phyloP scores from a whole-genome alignment of 257 asterid species.

The Verbena officinalis region DNA sequence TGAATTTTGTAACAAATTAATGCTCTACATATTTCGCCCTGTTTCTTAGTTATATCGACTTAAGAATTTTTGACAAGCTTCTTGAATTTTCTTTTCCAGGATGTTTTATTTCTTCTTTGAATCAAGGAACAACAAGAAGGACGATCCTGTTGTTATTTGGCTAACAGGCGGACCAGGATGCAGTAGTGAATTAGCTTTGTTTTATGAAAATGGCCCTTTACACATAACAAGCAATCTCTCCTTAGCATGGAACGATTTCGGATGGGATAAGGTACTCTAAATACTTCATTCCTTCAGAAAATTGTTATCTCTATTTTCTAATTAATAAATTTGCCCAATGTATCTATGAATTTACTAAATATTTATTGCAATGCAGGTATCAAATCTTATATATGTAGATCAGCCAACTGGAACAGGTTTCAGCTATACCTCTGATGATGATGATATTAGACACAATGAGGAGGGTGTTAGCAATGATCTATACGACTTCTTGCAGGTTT shows the following conservation, averaged over 20 bases:
- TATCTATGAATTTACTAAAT: no score
- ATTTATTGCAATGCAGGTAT: conserved; percentile 40
- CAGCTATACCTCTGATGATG: conserved; percentile 52
- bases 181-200: conserved; percentile 61
- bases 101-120: conserved; percentile 95
- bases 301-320: no score
- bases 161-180: conserved; percentile 75
- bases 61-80: neutral
- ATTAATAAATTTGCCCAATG: no score
- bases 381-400: conserved; percentile 57
- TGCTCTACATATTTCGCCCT: neutral
- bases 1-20: no score
- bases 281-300: neutral
- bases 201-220: conserved; percentile 61
- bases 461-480: conserved; percentile 61
- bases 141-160: conserved; percentile 68
- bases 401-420: conserved; percentile 69
- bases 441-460: conserved; percentile 51
- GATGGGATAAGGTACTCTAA: conserved; percentile 75
- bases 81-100: conserved; percentile 47
- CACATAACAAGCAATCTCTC: conserved; percentile 45
- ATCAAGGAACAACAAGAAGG: conserved; percentile 47
- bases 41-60: neutral
- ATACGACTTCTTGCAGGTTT: conserved; percentile 59
- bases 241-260: conserved; percentile 53